Percentiles rank a stretch among this genome's conserved stretches.
phyloP scores from a whole-genome alignment of 148 eudicot genomes.

The Talinum fruticosum region DNA sequence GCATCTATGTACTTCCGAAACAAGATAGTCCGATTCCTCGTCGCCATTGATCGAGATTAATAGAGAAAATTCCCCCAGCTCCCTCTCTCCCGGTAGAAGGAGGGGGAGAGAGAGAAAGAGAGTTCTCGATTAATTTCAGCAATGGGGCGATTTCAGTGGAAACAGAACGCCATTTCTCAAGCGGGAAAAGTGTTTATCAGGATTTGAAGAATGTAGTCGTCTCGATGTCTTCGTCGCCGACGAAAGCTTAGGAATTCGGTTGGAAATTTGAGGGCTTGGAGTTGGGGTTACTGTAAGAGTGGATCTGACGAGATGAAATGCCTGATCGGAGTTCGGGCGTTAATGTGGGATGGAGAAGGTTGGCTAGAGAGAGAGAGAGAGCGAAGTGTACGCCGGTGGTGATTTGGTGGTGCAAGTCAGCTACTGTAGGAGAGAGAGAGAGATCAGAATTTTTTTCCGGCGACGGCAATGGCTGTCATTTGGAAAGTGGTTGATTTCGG shows the following conservation, averaged over 20 bases:
- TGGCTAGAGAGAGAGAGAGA: not conserved
- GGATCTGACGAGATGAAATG: conserved; percentile 1
- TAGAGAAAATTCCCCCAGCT: not conserved
- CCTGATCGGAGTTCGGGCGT: conserved; percentile 2
- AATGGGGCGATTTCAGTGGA: not conserved
- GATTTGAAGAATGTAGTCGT: not conserved
- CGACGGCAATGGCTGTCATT: not conserved
- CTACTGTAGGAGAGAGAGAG: too few species aligned
- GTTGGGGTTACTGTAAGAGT: too few species aligned
- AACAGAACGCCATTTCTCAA: not conserved
- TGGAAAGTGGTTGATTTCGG: not conserved
- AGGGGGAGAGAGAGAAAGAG: too few species aligned
- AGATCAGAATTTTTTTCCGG: not conserved
- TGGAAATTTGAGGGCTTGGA: not conserved
- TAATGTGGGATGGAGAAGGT: not conserved
- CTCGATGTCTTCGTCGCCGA: too few species aligned
- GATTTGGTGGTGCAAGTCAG: not conserved
- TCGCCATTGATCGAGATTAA: conserved; percentile 47
- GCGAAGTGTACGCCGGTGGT: too few species aligned
- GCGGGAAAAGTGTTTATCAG: not conserved
- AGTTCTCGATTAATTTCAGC: not conserved
- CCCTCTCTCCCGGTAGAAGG: not conserved
- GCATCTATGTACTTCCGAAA: conserved; percentile 75
- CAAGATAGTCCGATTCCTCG: conserved; percentile 68
- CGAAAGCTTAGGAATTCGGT: not conserved